Evolutionary conservation across 2,329 filamentous ascomycete species (phyloP).

Genomic region (Aspergillus hortae): DNA sequence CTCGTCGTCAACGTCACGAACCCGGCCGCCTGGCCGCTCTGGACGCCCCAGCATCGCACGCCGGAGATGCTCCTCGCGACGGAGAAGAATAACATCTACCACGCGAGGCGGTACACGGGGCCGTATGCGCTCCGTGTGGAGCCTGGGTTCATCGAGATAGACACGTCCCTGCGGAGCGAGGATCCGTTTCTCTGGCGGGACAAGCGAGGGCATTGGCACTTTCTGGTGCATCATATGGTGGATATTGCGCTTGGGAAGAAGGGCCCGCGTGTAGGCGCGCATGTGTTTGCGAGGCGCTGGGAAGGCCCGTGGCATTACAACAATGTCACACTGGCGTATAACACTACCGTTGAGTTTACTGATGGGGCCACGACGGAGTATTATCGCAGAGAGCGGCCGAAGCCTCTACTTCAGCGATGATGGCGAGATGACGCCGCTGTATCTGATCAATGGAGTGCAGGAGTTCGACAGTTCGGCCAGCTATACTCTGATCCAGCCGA

Average conservation of each 20-base stretch:
- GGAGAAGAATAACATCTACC: conserved; percentile 14
- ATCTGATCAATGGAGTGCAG: conserved; percentile 48
- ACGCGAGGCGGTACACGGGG: conserved; percentile 8
- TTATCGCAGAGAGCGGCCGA: conserved; percentile 47
- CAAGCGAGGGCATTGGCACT: conserved; percentile 34
- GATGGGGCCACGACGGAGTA: conserved; percentile 41
- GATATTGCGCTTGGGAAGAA: conserved; percentile 22
- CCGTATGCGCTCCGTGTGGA: conserved; percentile 10
- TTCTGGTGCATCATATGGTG: conserved; percentile 33
- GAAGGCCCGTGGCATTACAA: conserved; percentile 32
- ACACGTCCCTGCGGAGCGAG: conserved; percentile 21
- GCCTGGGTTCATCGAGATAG: conserved; percentile 6
- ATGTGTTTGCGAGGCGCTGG: conserved; percentile 28
- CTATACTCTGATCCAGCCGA: conserved; percentile 43
- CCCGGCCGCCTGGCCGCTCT: conserved; percentile 10
- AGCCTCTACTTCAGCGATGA: conserved; percentile 49
- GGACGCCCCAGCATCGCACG: conserved; percentile 1
- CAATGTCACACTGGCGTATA: conserved; percentile 24
- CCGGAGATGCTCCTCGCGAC: conserved; percentile 4
- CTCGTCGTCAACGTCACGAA: conserved; percentile 6
- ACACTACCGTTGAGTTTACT: conserved; percentile 26
- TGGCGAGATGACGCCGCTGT: conserved; percentile 45
- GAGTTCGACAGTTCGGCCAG: conserved; percentile 31
- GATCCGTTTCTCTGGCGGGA: conserved; percentile 37
- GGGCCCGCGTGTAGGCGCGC: conserved; percentile 31